Conservation (phyloP, 2,329 filamentous ascomycete genomes). For the Plenodomus lindquistii region DNA sequence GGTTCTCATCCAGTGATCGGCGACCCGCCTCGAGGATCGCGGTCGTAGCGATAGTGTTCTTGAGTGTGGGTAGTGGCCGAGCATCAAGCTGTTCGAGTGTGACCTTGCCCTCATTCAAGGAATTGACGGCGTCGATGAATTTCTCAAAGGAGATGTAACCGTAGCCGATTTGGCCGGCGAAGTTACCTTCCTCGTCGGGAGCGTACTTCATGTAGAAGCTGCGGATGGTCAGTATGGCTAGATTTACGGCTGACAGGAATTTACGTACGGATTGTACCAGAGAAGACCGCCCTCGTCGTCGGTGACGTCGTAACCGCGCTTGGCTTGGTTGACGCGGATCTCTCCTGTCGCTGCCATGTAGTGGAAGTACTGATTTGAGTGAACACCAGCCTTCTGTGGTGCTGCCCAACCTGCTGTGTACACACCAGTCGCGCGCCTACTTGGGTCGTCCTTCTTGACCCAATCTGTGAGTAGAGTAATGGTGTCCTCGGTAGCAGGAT, state of each 20-base stretch:
- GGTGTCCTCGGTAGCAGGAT: constrained; percentile 83
- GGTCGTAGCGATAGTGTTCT: constrained; percentile 88
- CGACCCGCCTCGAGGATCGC: constrained; percentile 89
- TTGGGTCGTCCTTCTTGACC: constrained; percentile 70
- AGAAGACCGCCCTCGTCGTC: constrained; percentile 72
- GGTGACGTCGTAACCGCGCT: constrained; percentile 93
- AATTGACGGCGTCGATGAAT: constrained; percentile 84
- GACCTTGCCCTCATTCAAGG: constrained; percentile 73
- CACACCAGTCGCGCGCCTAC: constrained; percentile 79
- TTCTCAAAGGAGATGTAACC: constrained; percentile 96
- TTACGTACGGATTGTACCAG: constrained; percentile 79
- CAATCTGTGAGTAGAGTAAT: constrained; percentile 90
- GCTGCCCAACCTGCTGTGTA: constrained; percentile 96
- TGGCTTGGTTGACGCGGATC: constrained; percentile 88
- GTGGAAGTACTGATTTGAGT: constrained; percentile 96
- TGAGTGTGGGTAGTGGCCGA: constrained; percentile 80
- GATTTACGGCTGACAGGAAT: too few relatives aligned
- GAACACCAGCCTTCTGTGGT: constrained; percentile 89
- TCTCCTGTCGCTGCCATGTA: constrained; percentile 85
- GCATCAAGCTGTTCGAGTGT: constrained; percentile 77
- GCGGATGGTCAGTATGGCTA: constrained; percentile 8
- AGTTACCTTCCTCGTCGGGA: constrained; percentile 93
- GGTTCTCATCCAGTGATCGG: constrained; percentile 78
- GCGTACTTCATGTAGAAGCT: constrained; percentile 92
- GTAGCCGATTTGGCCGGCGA: constrained; percentile 87